Percentiles rank a stretch among this genome's conserved stretches.
Conservation (phyloP, 225 moss, liverwort and hornwort species). For the Bryum argenteum region DNA sequence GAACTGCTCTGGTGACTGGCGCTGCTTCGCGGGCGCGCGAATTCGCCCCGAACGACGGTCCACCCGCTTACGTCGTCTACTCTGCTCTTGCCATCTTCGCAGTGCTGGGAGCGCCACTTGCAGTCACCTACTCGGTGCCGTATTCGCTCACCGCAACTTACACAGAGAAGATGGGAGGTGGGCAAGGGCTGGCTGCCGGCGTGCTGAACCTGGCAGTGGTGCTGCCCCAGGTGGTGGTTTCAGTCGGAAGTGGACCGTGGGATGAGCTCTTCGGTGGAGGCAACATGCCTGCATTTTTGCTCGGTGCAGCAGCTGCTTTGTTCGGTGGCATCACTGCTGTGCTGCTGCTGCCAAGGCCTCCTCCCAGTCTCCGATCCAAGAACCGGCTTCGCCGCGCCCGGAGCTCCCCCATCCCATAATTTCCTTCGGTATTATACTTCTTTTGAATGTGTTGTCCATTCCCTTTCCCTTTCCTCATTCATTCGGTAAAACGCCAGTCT, state of each 20-base stretch:
- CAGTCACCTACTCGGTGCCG: constrained; percentile 80
- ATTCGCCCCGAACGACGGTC: constrained; percentile 28
- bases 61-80: constrained; percentile 39
- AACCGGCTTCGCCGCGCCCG: constrained; percentile 59
- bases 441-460: neutral
- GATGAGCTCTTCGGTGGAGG: constrained; percentile 79
- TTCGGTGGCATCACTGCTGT: constrained; percentile 63
- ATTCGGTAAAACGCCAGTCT: neutral
- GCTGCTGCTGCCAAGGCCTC: constrained; percentile 63
- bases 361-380: constrained; percentile 51
- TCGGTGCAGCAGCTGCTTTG: constrained; percentile 60
- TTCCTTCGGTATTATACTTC: constrained; percentile 18
- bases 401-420: constrained; percentile 61
- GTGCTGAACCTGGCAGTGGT: constrained; percentile 80
- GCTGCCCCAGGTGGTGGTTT: constrained; percentile 70
- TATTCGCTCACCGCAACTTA: constrained; percentile 75
- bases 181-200: constrained; percentile 80
- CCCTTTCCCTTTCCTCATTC: too few relatives aligned
- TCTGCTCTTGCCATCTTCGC: constrained; percentile 65
- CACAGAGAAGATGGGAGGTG: constrained; percentile 73
- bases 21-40: constrained; percentile 29
- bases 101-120: constrained; percentile 67
- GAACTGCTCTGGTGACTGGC: constrained; percentile 60
- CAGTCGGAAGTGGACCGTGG: constrained; percentile 75
- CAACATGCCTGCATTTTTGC: constrained; percentile 74